Conservation (phyloP, 2,329 filamentous ascomycete species). For the Trichoderma koningii region DNA sequence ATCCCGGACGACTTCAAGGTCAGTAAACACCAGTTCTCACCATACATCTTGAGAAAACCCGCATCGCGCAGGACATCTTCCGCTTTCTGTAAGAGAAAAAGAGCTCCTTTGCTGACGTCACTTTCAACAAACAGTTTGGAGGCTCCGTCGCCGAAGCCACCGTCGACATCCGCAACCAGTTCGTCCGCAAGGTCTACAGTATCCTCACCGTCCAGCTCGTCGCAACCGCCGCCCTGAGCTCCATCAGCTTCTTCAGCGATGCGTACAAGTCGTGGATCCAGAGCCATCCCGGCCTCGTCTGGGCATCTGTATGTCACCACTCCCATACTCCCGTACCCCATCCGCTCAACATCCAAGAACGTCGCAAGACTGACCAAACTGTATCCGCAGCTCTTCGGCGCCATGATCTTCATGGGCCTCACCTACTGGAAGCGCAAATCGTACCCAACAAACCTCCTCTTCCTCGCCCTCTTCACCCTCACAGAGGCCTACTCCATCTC, state of each 20-base stretch:
- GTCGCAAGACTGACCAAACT: conserved; percentile 31
- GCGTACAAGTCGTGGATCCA: conserved; percentile 88
- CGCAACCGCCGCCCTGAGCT: conserved; percentile 76
- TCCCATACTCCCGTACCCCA: too few relatives aligned
- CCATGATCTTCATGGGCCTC: conserved; percentile 80
- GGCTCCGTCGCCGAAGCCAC: conserved; percentile 91
- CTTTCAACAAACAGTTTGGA: conserved; percentile 65
- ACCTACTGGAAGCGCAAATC: conserved; percentile 96
- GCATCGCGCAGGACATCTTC: too few relatives aligned
- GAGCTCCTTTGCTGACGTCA: conserved; percentile 13
- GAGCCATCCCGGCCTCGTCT: conserved; percentile 78
- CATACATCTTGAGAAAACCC: too few relatives aligned
- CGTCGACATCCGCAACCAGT: conserved; percentile 94
- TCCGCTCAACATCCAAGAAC: too few relatives aligned
- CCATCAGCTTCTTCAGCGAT: conserved; percentile 80
- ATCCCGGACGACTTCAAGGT: conserved; percentile 97
- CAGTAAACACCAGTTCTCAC: conserved; percentile 7
- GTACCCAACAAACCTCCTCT: conserved; percentile 91
- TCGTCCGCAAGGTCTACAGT: conserved; percentile 95
- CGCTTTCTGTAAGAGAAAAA: neutral
- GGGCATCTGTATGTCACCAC: conserved; percentile 64
- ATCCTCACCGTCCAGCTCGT: conserved; percentile 96
- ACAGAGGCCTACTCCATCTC: conserved; percentile 93
- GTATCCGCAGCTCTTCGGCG: conserved; percentile 64
- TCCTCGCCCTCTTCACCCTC: conserved; percentile 85